phyloP scores from a whole-genome alignment of 2,329 filamentous ascomycete genomes.

The Sclerotinia sclerotiorum region DNA sequence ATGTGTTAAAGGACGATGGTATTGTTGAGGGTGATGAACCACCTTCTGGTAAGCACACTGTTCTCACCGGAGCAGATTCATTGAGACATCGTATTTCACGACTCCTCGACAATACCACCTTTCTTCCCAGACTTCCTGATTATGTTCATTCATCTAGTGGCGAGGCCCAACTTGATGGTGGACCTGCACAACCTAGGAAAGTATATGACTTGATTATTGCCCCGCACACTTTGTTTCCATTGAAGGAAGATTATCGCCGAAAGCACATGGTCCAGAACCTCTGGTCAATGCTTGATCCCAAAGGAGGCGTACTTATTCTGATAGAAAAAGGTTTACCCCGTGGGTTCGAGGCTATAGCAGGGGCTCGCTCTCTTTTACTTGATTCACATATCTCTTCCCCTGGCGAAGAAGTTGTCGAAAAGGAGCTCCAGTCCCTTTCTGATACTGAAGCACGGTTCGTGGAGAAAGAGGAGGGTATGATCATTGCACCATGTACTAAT shows the following conservation, averaged over 20 bases:
- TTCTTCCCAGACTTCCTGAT: slow-evolving; percentile 88
- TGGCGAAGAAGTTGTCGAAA: slow-evolving; percentile 46
- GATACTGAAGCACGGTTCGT: slow-evolving; percentile 29
- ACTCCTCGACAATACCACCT: slow-evolving; percentile 84
- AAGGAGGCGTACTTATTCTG: slow-evolving; percentile 82
- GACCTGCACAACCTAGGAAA: slow-evolving; percentile 62
- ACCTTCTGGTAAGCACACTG: slow-evolving; percentile 72
- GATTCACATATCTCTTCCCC: slow-evolving; percentile 71
- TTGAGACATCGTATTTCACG: slow-evolving; percentile 73
- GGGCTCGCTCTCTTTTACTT: slow-evolving; percentile 76
- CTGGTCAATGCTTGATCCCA: slow-evolving; percentile 80
- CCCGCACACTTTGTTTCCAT: slow-evolving; percentile 75
- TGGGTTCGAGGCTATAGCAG: slow-evolving; percentile 89
- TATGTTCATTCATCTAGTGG: slow-evolving; percentile 67
- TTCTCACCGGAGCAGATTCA: slow-evolving; percentile 72
- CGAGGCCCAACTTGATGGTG: slow-evolving; percentile 59
- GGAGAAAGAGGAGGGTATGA: slow-evolving; percentile 60
- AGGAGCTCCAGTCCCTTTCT: slow-evolving; percentile 33
- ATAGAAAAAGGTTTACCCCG: slow-evolving; percentile 89
- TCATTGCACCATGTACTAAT: slow-evolving; percentile 80
- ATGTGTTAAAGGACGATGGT: slow-evolving; percentile 58
- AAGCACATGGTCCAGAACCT: slow-evolving; percentile 82
- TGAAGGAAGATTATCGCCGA: slow-evolving; percentile 73
- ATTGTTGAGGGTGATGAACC: slow-evolving; percentile 48
- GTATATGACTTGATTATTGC: slow-evolving; percentile 88